Base-by-base conservation (phyloP, 495 filamentous ascomycete species). In the Lasiosphaeria miniovina region DNA sequence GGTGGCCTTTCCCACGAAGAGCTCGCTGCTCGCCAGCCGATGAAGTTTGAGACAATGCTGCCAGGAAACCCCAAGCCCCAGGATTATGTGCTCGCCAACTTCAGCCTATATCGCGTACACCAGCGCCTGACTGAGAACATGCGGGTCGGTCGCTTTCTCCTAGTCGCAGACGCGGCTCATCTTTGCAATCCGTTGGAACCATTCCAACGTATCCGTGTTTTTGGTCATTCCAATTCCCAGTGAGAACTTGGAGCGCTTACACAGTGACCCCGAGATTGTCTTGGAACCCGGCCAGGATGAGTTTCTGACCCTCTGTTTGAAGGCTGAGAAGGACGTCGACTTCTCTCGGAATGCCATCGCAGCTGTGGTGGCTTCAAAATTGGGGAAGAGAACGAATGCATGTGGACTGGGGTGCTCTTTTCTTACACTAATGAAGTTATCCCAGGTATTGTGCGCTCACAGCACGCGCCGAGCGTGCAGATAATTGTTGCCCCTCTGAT, bases 131-230 rank as follows among this genome's bases (percentile, higher is more conserved):
- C 81, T 8, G 71, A 71, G 0, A 72, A 64, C 11, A 81, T 85
- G 61, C 75, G 82, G 38, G 80, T 81, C 0, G 83, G 84, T 0
- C 74, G 79, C 6, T 64, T 86, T 24, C 34, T 82, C 4, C 72
- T 86, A 0, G 82, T 78, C 1, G 84, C 83, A 9, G 84, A 86
- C 72, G 82, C 84, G 24, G 80, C 78, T 14, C 80, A 83, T 65
- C 55, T 83, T 32, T 82, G 79, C 63, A 83, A 83, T 68, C 80
- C 80, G 3, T 79, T 56, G 54, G 48, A 36, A 49, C 41, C 49
- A 6, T 48, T 49, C n/a, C 17, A 14, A 4, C 11, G 14, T 40
- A 6, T 40, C 12, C 38, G 15, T 33, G 4, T 41, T 40, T 9
- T 17, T 83, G 45, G 84, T 84, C 54, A 75, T 84, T 61, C 82